Evolutionary conservation across 1,284 basidiomycete species (phyloP).

Genomic region (Sanghuangporus weigelae): DNA sequence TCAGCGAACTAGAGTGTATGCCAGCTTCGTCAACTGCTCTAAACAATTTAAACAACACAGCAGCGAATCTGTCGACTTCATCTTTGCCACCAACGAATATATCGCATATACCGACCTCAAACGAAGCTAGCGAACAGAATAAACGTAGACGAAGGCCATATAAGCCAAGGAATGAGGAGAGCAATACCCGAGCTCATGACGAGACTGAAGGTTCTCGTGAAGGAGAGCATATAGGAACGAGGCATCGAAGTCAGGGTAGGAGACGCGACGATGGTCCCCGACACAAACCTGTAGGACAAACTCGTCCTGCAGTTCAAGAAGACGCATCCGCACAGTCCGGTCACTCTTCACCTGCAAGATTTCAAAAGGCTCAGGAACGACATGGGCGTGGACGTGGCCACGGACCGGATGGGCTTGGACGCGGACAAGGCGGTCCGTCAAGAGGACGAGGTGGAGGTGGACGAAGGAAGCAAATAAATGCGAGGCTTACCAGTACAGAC

Average conservation of each 20-base stretch:
- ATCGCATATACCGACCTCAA: background rate
- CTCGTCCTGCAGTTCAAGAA: background rate
- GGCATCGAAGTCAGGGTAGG: background rate
- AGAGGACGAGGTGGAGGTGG: background rate
- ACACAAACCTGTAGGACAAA: background rate
- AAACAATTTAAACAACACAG: background rate
- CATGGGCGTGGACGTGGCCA: background rate
- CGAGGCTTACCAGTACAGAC: constrained; percentile 4
- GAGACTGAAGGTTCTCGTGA: background rate
- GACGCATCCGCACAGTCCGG: background rate
- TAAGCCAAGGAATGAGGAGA: background rate
- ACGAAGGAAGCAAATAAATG: constrained; percentile 11
- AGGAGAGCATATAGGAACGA: background rate
- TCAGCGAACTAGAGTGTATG: background rate
- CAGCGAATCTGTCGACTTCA: background rate
- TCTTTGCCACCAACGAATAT: background rate
- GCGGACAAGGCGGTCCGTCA: background rate
- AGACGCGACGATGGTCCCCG: background rate
- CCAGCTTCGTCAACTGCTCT: background rate
- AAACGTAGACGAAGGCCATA: background rate
- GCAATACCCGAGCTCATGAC: background rate
- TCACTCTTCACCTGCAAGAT: background rate
- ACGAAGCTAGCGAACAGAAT: background rate
- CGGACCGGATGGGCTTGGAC: background rate
- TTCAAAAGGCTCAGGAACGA: background rate